Percentiles rank a stretch among this genome's conserved stretches.
phyloP scores from a whole-genome alignment of 495 filamentous ascomycete species.

The Aspergillus sparsus region DNA sequence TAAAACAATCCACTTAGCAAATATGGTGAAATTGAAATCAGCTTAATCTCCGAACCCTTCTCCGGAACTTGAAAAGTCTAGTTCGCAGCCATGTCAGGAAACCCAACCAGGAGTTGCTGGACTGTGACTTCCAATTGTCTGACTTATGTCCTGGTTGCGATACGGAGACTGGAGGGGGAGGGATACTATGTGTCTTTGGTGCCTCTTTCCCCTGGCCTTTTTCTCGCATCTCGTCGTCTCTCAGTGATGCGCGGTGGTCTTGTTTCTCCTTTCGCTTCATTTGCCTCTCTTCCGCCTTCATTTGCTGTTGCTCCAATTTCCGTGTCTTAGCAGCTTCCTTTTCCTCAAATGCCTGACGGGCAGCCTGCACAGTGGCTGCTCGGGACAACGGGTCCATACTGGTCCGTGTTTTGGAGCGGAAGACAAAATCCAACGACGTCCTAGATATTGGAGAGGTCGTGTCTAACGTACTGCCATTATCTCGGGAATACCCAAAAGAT shows the following conservation, averaged over 20 bases:
- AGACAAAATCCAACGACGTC: constrained; percentile 58
- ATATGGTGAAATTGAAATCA: constrained; percentile 16
- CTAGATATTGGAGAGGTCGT: constrained; percentile 53
- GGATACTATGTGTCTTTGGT: neutral
- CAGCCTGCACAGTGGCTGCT: constrained; percentile 55
- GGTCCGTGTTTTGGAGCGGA: constrained; percentile 49
- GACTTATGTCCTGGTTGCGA: constrained; percentile 19
- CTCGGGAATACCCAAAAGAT: constrained; percentile 51
- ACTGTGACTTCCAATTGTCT: constrained; percentile 39
- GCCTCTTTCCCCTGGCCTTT: constrained; percentile 13
- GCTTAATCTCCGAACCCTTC: constrained; percentile 37
- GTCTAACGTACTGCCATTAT: constrained; percentile 44
- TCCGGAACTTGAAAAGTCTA: constrained; percentile 46
- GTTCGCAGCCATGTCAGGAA: constrained; percentile 53
- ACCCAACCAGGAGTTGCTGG: constrained; percentile 48
- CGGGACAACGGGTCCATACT: constrained; percentile 52
- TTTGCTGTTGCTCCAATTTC: constrained; percentile 56
- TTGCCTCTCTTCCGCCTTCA: constrained; percentile 50
- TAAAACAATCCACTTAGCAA: neutral
- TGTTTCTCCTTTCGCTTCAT: constrained; percentile 40
- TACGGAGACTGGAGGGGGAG: constrained; percentile 6
- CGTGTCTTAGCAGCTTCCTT: constrained; percentile 60
- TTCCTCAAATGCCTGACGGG: constrained; percentile 58
- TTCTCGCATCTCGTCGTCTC: constrained; percentile 24
- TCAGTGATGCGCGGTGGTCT: constrained; percentile 22